Conservation (phyloP, 148 eudicot species). For the Limonium bicolor region DNA sequence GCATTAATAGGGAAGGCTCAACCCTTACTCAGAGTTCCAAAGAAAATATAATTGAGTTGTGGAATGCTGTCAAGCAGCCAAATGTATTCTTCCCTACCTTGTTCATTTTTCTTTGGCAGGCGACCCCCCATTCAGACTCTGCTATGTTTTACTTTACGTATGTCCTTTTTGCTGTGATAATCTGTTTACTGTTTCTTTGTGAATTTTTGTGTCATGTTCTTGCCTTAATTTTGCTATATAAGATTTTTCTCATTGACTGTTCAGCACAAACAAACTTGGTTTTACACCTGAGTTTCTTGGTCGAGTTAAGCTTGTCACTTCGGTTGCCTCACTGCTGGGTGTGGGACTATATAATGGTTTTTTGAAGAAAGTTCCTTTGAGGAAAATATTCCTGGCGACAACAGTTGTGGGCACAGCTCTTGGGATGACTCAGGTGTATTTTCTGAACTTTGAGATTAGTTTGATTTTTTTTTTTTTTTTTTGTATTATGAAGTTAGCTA, state of each 20-base stretch:
- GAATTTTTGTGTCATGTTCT: not conserved
- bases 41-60: conserved; percentile 41
- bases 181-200: not conserved
- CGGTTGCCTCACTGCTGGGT: conserved; percentile 86
- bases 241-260: conserved; percentile 7
- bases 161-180: conserved; percentile 10
- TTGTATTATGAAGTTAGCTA: no score
- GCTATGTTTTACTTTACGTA: conserved; percentile 96
- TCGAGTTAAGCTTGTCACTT: conserved; percentile 92
- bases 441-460: conserved; percentile 1
- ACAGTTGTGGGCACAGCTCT: conserved; percentile 68
- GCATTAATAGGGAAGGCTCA: conserved; percentile 13
- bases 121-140: conserved; percentile 95
- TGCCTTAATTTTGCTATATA: no score
- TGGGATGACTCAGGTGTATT: conserved; percentile 87
- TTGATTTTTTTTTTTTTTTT: no score
- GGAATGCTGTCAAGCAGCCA: conserved; percentile 77
- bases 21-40: conserved; percentile 39
- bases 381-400: conserved; percentile 65
- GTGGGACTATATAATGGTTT: conserved; percentile 94
- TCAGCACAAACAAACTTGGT: conserved; percentile 88
- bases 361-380: conserved; percentile 60
- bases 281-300: conserved; percentile 96
- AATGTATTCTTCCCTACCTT: conserved; percentile 84
- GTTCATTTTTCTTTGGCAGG: conserved; percentile 95